Base-by-base conservation (phyloP, 805 yeast species). In the Wickerhamomyces canadensis region DNA sequence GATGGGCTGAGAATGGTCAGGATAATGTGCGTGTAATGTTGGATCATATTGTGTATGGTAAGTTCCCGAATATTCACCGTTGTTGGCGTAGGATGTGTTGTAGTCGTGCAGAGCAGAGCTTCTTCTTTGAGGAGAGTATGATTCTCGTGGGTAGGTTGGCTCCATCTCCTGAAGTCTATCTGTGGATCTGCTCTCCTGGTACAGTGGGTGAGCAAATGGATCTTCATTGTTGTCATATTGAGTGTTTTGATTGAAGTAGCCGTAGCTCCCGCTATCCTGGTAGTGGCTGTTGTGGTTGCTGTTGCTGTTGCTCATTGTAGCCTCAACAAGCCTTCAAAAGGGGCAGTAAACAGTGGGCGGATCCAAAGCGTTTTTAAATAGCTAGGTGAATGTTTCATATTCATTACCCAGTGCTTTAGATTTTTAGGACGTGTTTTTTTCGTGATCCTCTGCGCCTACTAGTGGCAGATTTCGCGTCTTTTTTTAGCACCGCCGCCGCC, bases 111-210 rank as follows among this genome's bases (percentile, higher is more conserved):
- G 26, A n/a, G 40, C 39, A n/a, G 41, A 38, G 3, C 42, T 36
- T 40, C 51, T 40, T 32, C 45, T 41, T 24, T 38, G 45, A 14
- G 44, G 33, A 3, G 45, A 31, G 22, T 19, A 34, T 1, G 49
- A 38, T 16, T 41, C 42, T 15, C 51, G 37, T 4, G 36, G 33
- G 19, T 40, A 41, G 2, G 48, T 37, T 3, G 49, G 48, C 27
- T 47, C 36, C 5, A 43, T 26, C 13, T 31, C 31, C 29, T 47
- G 47, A 3, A 48, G 35, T 36, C 48, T 39, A 18, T 50, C 52
- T n/a, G 42, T 31, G 15, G 53, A 52, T 15, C 43, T 27, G 15
- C 27, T 35, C 15, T 43, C 21, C 11, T 33, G 27, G 25, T 33
- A 33, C 14, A n/a, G 7, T 14, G 41, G 47, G 41, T 35, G 38